These are phyloP conservation scores for Triangularia setosa DNA, from an alignment of 2,329 filamentous ascomycete genomes.

Conservation along the genomic window DNA sequence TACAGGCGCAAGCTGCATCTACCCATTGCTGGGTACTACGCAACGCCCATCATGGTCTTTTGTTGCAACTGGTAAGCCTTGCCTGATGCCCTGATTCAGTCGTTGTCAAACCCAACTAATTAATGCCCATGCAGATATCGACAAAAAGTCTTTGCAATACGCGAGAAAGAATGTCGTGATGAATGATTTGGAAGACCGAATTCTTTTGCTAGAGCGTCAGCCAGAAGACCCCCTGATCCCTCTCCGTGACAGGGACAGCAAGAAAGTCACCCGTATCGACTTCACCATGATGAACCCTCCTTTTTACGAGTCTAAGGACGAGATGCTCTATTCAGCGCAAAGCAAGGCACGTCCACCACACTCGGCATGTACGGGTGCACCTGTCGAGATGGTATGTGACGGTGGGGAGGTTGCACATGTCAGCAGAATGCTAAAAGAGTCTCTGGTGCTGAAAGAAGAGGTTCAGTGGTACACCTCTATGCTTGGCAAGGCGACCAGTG, in stretches of 20 bases:
- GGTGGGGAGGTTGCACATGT: conserved; percentile 85
- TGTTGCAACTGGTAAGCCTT: conserved; percentile 53
- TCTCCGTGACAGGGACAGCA: conserved; percentile 48
- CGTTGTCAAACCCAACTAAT: conserved; percentile 23
- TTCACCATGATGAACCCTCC: conserved; percentile 95
- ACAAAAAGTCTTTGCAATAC: conserved; percentile 62
- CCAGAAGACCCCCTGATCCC: conserved; percentile 58
- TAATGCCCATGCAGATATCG: conserved; percentile 67
- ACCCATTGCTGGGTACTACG: conserved; percentile 73
- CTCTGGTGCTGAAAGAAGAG: conserved; percentile 38
- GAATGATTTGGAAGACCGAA: conserved; percentile 63
- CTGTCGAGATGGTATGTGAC: conserved; percentile 78
- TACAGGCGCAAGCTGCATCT: conserved; percentile 87
- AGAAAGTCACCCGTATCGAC: conserved; percentile 47
- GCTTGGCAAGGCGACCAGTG: conserved; percentile 75
- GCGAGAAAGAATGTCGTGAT: conserved; percentile 63
- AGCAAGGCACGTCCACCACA: conserved; percentile 65
- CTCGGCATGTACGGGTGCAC: conserved; percentile 71
- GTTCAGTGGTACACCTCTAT: conserved; percentile 90
- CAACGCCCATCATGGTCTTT: conserved; percentile 70
- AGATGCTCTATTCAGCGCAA: conserved; percentile 62
- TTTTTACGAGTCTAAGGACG: conserved; percentile 74
- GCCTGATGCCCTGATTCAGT: conserved; percentile 7
- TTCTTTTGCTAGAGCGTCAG: conserved; percentile 58
- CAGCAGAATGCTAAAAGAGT: conserved; percentile 57